Evolutionary conservation across 805 yeast genomes (phyloP).

Genomic region (Saccharomycopsis fibuligera): DNA sequence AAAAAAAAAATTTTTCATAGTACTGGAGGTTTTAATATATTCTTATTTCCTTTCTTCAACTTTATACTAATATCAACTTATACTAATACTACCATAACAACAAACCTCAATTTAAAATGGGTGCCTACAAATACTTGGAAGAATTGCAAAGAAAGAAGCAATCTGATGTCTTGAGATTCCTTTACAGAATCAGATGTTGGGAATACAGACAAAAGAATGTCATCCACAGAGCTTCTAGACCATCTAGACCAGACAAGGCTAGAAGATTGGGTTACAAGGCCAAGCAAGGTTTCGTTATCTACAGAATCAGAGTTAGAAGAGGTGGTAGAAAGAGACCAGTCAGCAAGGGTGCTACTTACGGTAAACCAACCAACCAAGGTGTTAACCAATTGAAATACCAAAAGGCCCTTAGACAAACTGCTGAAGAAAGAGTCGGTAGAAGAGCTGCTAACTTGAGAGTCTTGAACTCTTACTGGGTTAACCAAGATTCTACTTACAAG

Average conservation of each 20-base stretch:
- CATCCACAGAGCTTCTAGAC: slow-evolving; percentile 97
- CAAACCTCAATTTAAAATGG: slow-evolving; percentile 50
- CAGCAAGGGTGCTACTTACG: slow-evolving; percentile 99
- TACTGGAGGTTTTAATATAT: too few relatives aligned
- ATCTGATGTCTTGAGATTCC: slow-evolving; percentile 98
- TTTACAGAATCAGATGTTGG: slow-evolving; percentile 99
- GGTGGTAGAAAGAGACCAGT: slow-evolving; percentile 99
- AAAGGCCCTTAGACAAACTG: slow-evolving; percentile 95
- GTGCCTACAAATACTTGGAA: slow-evolving; percentile 99
- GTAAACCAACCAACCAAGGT: slow-evolving; percentile 99
- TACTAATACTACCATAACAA: too few relatives aligned
- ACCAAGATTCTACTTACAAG: slow-evolving; percentile 99
- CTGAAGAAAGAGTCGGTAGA: slow-evolving; percentile 99
- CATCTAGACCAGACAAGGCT: slow-evolving; percentile 99
- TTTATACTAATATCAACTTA: too few relatives aligned
- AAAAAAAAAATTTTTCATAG: too few relatives aligned
- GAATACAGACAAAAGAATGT: slow-evolving; percentile 99
- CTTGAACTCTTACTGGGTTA: slow-evolving; percentile 99
- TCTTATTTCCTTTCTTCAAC: too few relatives aligned
- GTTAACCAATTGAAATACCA: slow-evolving; percentile 98
- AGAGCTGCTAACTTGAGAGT: slow-evolving; percentile 99
- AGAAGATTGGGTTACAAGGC: slow-evolving; percentile 99
- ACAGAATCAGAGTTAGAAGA: slow-evolving; percentile 98
- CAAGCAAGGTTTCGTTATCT: slow-evolving; percentile 98
- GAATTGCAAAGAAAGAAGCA: slow-evolving; percentile 99